phyloP scores from a whole-genome alignment of 2,329 filamentous ascomycete genomes.

The Cordyceps cicadae region DNA sequence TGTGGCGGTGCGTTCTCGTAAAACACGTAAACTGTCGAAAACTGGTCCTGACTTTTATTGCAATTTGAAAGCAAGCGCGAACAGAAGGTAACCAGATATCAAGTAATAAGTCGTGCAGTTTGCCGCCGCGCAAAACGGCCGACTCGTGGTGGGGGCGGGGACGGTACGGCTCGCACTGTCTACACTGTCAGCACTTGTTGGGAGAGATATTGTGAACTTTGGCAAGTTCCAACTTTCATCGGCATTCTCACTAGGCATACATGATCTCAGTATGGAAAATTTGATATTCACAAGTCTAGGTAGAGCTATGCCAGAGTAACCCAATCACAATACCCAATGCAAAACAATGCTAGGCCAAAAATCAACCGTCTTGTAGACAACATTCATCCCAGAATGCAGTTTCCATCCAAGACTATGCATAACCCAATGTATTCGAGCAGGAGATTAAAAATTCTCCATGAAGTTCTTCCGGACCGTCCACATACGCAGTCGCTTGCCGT shows the following conservation, averaged over 20 bases:
- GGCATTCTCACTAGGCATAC: not conserved
- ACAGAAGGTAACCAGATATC: too few relatives aligned
- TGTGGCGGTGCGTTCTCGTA: too few relatives aligned
- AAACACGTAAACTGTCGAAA: too few relatives aligned
- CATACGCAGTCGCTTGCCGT: conserved; percentile 82
- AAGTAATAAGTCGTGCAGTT: too few relatives aligned
- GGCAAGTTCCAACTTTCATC: not conserved
- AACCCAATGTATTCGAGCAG: not conserved
- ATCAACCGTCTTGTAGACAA: not conserved
- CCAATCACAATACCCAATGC: not conserved
- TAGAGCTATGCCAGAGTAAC: not conserved
- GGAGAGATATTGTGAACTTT: not conserved
- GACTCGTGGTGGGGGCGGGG: conserved; percentile 14
- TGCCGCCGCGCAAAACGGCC: not conserved
- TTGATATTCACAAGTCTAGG: not conserved
- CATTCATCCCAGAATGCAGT: not conserved
- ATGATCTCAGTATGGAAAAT: not conserved
- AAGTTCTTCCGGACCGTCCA: conserved; percentile 84
- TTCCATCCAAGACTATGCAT: not conserved
- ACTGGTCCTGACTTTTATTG: too few relatives aligned
- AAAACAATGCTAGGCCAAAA: not conserved
- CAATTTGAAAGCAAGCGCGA: too few relatives aligned
- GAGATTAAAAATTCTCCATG: conserved; percentile 61
- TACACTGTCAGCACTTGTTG: not conserved
- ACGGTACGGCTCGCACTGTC: conserved; percentile 8